These are phyloP conservation scores for Ceratobasidium sp. DNA, from an alignment of 1,284 basidiomycete genomes.

Conservation along the genomic window DNA sequence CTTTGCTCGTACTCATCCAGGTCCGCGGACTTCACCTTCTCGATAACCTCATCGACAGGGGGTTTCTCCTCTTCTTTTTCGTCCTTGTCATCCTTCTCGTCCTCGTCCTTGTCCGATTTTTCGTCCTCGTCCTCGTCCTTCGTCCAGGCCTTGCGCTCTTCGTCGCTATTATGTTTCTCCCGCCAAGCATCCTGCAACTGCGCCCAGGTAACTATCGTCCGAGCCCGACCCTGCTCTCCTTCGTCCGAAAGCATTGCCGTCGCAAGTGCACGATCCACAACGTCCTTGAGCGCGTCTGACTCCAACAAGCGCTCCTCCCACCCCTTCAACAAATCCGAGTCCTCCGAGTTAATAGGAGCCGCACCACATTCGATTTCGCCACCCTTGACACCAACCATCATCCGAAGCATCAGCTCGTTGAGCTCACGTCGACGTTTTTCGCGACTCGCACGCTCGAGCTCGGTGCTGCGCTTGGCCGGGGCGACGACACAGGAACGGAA, in stretches of 20 bases:
- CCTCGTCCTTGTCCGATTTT: background rate
- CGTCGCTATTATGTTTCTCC: background rate
- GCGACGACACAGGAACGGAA: conserved; percentile 83
- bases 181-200: conserved; percentile 56
- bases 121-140: background rate
- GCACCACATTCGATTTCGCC: conserved; percentile 72
- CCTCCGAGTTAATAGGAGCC: conserved; percentile 48
- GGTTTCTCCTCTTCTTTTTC: conserved; percentile 11
- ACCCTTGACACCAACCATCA: conserved; percentile 76
- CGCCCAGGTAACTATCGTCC: conserved; percentile 81
- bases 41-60: conserved; percentile 72
- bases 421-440: conserved; percentile 76
- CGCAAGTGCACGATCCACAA: conserved; percentile 55
- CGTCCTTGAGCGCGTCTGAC: conserved; percentile 6
- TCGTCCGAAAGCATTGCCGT: conserved; percentile 47
- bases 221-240: conserved; percentile 60
- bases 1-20: conserved; percentile 59
- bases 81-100: background rate
- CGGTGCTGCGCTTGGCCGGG: conserved; percentile 71
- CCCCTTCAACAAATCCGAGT: conserved; percentile 23
- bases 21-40: conserved; percentile 76
- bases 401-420: conserved; percentile 82
- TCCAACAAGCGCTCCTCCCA: conserved; percentile 1
- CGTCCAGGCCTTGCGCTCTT: conserved; percentile 21
- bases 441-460: conserved; percentile 71